A percentile compares a stretch with the other conserved stretches of the same genome.
Conservation (phyloP, 2,329 filamentous ascomycete species). For the Triangularia verruculosa region DNA sequence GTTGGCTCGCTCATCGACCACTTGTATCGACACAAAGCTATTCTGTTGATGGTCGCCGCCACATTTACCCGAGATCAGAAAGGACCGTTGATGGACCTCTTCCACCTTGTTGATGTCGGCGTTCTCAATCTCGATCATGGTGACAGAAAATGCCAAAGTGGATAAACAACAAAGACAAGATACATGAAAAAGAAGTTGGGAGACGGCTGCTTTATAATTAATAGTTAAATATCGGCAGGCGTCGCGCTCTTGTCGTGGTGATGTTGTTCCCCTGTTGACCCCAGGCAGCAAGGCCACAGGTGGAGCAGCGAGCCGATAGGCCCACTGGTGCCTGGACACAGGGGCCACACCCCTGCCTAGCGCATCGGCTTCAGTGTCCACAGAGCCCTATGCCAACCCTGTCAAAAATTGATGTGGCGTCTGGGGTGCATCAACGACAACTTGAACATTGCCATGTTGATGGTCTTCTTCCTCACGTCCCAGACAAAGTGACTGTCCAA, state of each 20-base stretch:
- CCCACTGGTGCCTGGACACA: not conserved
- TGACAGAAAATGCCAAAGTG: not conserved
- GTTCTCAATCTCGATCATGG: constrained; percentile 15
- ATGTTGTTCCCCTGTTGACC: not conserved
- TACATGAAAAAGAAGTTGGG: not conserved
- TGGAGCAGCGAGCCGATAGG: not conserved
- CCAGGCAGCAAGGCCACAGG: not conserved
- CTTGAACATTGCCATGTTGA: not conserved
- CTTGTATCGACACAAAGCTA: constrained; percentile 6
- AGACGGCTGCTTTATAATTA: not conserved
- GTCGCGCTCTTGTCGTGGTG: not conserved
- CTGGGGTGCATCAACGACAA: not conserved
- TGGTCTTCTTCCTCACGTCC: constrained; percentile 50
- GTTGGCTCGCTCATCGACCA: not conserved
- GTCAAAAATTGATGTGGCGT: not conserved
- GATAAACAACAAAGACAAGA: not conserved
- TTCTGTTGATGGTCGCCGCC: not conserved
- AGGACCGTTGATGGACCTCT: constrained; percentile 20
- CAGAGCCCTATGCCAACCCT: not conserved
- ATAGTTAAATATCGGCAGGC: not conserved
- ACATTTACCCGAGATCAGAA: constrained; percentile 17
- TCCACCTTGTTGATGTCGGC: constrained; percentile 5
- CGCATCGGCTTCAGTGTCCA: not conserved
- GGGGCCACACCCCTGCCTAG: not conserved
- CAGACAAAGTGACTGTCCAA: constrained; percentile 37